Base-by-base conservation (phyloP, 805 yeast genomes). In the Wickerhamomyces chambardii region DNA sequence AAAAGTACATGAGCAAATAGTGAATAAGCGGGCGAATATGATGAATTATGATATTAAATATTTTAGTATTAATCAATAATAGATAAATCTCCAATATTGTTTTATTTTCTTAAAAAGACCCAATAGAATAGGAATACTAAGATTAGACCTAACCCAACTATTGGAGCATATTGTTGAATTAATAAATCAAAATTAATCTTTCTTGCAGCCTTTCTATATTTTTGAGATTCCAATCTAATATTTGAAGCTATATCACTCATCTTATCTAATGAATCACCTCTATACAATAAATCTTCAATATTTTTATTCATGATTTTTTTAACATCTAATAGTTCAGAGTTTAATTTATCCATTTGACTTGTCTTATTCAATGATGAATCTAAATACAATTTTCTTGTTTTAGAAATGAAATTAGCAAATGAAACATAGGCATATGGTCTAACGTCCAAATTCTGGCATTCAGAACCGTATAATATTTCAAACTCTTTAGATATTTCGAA, bases 281-380 rank as follows among this genome's bases (percentile, higher is more conserved):
- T 72, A 58, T 90, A 89, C 28, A 92, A 68, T 44, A 92, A 65
- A 58, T 92, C 98, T 57, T 92, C 97, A 39, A 92, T 92, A 58
- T 92, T 92, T 50, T 90, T 90, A 40, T 95, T 86, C 95, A 92
- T 84, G 38, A 92, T 94, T 44, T 84, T 78, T 48, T 90, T 87
- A 32, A 92, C 98, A 50, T 94, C 99, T 33, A 83, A 86, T 44
- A 92, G 65, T 47, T 92, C 98, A 32, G 75, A 73, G 57, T 90
- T 89, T 44, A 90, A 63, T 54, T 76, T 78, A 60, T 90, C 97
- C 49, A 92, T 64, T 24, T 24, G 27, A 24, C n/a, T 12, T 12
- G 27, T 24, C 12, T 24, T 24, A 48, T 89, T 89, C 30, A 80
- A 78, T 41, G 96, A 73, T 40, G 87, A 84, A 56, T 92, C 97